A percentile compares a stretch with the other conserved stretches of the same genome.
These are phyloP conservation scores for Pichia californica DNA, from an alignment of 805 yeast genomes.

Conservation along the genomic window DNA sequence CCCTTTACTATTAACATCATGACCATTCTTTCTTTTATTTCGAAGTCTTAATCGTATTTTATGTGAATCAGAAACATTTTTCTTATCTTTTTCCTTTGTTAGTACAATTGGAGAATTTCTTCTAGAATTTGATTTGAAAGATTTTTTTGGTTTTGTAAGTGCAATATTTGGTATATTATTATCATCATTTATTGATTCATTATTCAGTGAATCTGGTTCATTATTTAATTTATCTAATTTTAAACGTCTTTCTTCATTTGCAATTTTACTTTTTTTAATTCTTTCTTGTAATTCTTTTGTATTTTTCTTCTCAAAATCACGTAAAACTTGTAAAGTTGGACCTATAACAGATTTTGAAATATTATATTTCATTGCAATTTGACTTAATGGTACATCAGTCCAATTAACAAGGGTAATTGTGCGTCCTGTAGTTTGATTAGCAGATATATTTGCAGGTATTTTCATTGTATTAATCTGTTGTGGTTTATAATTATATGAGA, in stretches of 20 bases:
- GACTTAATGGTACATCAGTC: conserved; percentile 25
- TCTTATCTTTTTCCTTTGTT: background rate
- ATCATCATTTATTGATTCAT: too few relatives aligned
- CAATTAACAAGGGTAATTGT: conserved; percentile 9
- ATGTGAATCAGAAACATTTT: background rate
- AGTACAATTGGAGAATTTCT: too few relatives aligned
- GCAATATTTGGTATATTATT: too few relatives aligned
- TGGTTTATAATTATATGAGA: conserved; percentile 2
- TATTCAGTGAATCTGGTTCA: too few relatives aligned
- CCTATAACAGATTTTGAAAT: conserved; percentile 15
- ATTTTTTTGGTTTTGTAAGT: too few relatives aligned
- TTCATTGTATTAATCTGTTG: background rate
- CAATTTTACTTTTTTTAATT: background rate
- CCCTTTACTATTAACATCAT: too few relatives aligned
- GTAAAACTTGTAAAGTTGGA: conserved; percentile 1
- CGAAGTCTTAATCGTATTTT: background rate
- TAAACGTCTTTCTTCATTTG: background rate
- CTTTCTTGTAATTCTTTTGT: background rate
- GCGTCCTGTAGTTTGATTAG: background rate
- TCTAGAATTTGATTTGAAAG: too few relatives aligned
- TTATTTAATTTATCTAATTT: background rate
- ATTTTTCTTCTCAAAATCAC: conserved; percentile 5
- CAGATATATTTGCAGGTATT: background rate
- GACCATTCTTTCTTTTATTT: background rate
- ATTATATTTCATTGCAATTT: conserved; percentile 24